Evolutionary conservation across 805 yeast species (phyloP).

Genomic region (Saccharomyces mikatae): DNA sequence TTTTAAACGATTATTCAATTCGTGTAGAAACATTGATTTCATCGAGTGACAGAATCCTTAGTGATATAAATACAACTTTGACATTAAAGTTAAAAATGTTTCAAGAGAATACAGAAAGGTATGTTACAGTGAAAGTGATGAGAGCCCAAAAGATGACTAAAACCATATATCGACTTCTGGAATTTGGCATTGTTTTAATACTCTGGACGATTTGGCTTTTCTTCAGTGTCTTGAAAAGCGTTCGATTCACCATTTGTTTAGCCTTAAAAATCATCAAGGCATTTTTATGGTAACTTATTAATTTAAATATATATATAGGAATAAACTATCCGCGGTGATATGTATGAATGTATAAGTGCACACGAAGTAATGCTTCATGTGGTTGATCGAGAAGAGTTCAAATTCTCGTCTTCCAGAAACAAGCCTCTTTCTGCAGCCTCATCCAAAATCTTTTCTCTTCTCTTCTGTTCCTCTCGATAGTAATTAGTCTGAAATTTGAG

Average conservation of each 20-base stretch:
- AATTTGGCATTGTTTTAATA: constrained; percentile 20
- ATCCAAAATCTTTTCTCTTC: constrained; percentile 32
- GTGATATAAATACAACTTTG: constrained; percentile 66
- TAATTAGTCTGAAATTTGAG: constrained; percentile 31
- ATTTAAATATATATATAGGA: not conserved
- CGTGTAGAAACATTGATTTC: constrained; percentile 54
- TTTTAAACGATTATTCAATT: constrained; percentile 36
- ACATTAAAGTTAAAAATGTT: constrained; percentile 45
- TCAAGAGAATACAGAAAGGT: constrained; percentile 28
- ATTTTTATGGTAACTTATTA: constrained; percentile 19
- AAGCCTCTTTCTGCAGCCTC: constrained; percentile 41
- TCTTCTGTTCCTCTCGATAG: constrained; percentile 28
- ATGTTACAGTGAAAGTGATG: constrained; percentile 19
- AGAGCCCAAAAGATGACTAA: constrained; percentile 17
- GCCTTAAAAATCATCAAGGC: constrained; percentile 15
- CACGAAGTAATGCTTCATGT: not conserved
- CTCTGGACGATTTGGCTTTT: constrained; percentile 28
- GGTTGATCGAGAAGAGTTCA: not conserved
- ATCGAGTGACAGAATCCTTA: constrained; percentile 57
- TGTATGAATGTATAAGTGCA: not conserved
- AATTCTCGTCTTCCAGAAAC: constrained; percentile 32
- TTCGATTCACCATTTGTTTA: constrained; percentile 10
- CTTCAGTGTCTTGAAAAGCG: constrained; percentile 17
- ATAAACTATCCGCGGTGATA: not conserved
- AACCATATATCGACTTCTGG: constrained; percentile 21